These are phyloP conservation scores for Diaporthe ampelina DNA, from an alignment of 2,329 filamentous ascomycete species.

Conservation along the genomic window DNA sequence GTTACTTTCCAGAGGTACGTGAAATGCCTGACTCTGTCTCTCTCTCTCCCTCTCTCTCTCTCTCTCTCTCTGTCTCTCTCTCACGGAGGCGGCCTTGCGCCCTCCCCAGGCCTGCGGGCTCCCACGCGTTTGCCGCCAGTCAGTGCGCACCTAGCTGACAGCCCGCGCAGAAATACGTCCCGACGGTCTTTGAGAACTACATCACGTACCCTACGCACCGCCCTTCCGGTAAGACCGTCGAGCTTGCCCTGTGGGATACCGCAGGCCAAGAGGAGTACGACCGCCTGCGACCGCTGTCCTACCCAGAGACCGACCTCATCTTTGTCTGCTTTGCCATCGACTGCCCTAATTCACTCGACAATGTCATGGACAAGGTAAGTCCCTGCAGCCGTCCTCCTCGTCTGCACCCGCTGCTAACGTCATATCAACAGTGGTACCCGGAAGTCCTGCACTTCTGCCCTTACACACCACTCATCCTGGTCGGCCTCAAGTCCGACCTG, in stretches of 20 bases:
- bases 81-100: neutral
- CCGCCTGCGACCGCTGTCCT: slow-evolving; percentile 92
- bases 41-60: too few relatives aligned
- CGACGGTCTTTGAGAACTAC: slow-evolving; percentile 99
- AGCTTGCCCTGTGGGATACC: slow-evolving; percentile 98
- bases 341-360: slow-evolving; percentile 97
- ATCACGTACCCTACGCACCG: slow-evolving; percentile 96
- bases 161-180: slow-evolving; percentile 92
- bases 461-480: slow-evolving; percentile 94
- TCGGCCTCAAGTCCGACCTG: slow-evolving; percentile 96
- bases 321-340: slow-evolving; percentile 99
- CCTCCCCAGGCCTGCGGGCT: neutral
- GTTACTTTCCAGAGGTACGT: slow-evolving; percentile 96
- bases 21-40: neutral
- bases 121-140: neutral
- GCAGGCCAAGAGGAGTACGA: slow-evolving; percentile 99
- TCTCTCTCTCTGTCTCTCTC: too few relatives aligned
- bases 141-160: slow-evolving; percentile 13
- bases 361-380: slow-evolving; percentile 97
- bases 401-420: slow-evolving; percentile 9
- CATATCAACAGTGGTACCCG: slow-evolving; percentile 85
- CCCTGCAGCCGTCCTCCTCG: slow-evolving; percentile 44
- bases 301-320: slow-evolving; percentile 96
- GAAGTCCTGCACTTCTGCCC: slow-evolving; percentile 99
- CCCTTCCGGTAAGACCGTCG: slow-evolving; percentile 91